Conservation (phyloP, 768 basidiomycete species). For the Agaricus bisporus region DNA sequence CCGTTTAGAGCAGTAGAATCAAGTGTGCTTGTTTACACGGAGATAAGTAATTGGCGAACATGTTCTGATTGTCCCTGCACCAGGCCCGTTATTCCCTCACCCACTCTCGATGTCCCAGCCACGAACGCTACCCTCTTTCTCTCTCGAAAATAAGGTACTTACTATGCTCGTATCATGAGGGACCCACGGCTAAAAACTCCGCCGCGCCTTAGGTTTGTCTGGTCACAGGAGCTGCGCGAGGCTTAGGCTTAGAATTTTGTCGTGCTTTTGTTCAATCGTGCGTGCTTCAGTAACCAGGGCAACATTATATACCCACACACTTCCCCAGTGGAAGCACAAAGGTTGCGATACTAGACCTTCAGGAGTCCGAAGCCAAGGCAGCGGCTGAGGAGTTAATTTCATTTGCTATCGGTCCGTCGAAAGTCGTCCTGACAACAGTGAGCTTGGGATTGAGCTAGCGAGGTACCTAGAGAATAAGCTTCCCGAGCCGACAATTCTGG, state of each 20-base stretch:
- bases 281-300: constrained; percentile 17
- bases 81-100: not conserved
- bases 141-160: constrained; percentile 67
- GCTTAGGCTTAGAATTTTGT: constrained; percentile 88
- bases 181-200: not conserved
- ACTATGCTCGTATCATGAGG: not conserved
- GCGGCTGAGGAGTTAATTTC: constrained; percentile 62
- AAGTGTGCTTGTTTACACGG: no score
- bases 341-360: constrained; percentile 79
- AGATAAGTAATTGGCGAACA: no score
- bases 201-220: constrained; percentile 62
- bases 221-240: constrained; percentile 90
- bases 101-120: constrained; percentile 18
- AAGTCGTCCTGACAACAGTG: not conserved
- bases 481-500: constrained; percentile 61
- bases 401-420: constrained; percentile 22
- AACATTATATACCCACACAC: not conserved
- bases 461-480: constrained; percentile 45
- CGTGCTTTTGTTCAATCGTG: constrained; percentile 85
- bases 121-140: constrained; percentile 67
- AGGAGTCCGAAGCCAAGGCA: constrained; percentile 54
- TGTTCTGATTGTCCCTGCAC: not conserved
- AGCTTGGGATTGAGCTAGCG: not conserved
- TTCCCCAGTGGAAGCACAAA: constrained; percentile 65
- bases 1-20: no score